Evolutionary conservation across 768 basidiomycete genomes (phyloP).

Genomic region (Mycena capillaripes): DNA sequence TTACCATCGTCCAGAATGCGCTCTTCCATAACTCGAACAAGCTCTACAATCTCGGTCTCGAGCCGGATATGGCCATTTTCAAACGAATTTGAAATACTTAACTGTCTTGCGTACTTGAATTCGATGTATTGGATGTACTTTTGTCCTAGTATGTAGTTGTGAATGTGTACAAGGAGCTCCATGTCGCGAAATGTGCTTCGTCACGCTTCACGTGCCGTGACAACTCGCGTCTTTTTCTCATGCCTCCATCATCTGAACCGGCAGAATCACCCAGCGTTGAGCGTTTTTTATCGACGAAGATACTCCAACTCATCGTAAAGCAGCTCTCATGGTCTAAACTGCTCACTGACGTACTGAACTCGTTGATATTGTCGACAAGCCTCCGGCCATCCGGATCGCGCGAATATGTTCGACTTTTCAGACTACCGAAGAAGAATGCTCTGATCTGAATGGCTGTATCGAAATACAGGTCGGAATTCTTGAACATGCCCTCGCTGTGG

Average conservation of each 20-base stretch:
- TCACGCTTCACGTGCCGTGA: conserved; percentile 12
- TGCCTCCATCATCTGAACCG: background rate
- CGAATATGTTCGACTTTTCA: conserved; percentile 7
- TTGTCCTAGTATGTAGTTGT: background rate
- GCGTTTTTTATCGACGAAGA: background rate
- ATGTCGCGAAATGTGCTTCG: background rate
- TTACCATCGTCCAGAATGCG: conserved; percentile 64
- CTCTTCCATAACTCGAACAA: conserved; percentile 79
- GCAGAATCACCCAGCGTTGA: background rate
- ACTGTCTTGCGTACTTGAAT: too few species aligned
- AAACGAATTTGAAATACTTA: conserved; percentile 12
- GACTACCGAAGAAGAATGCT: background rate
- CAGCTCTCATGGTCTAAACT: background rate
- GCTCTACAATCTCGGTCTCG: conserved; percentile 70
- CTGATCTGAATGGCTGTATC: background rate
- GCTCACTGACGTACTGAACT: conserved; percentile 8
- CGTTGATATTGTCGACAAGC: background rate
- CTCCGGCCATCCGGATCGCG: conserved; percentile 4
- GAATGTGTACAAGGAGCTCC: background rate
- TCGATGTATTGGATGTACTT: too few species aligned
- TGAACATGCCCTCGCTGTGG: background rate
- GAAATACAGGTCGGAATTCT: background rate
- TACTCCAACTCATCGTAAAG: background rate
- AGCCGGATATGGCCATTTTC: conserved; percentile 32
- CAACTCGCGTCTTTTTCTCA: too few species aligned